Percentiles rank a stretch among this genome's conserved stretches.
These are phyloP conservation scores for Tylopilus intermedius DNA, from an alignment of 768 basidiomycete genomes.

Conservation along the genomic window DNA sequence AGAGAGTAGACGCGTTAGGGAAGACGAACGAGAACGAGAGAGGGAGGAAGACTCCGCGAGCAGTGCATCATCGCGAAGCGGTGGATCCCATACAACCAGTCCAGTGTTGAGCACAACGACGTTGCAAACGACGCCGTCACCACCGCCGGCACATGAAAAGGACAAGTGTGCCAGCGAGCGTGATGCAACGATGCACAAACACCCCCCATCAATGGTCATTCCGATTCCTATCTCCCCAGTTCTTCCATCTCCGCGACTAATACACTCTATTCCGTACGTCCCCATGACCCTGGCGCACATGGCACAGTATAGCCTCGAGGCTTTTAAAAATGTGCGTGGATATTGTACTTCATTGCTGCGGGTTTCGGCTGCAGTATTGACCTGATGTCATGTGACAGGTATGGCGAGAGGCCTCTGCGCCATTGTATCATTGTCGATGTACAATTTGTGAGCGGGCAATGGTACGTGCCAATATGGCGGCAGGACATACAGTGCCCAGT, in stretches of 20 bases:
- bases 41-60: slow-evolving; percentile 48
- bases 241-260: slow-evolving; percentile 52
- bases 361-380: slow-evolving; percentile 2
- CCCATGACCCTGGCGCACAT: slow-evolving; percentile 52
- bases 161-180: slow-evolving; percentile 31
- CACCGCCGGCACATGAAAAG: slow-evolving; percentile 47
- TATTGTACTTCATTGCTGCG: not conserved
- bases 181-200: slow-evolving; percentile 12
- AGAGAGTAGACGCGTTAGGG: slow-evolving; percentile 26
- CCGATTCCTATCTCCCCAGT: slow-evolving; percentile 52
- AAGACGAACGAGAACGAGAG: slow-evolving; percentile 30
- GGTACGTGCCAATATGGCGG: slow-evolving; percentile 43
- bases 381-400: slow-evolving; percentile 35
- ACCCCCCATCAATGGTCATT: slow-evolving; percentile 28
- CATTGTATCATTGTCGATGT: slow-evolving; percentile 68
- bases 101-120: slow-evolving; percentile 72
- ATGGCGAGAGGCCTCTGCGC: slow-evolving; percentile 72
- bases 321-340: slow-evolving; percentile 49
- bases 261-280: slow-evolving; percentile 66
- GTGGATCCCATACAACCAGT: slow-evolving; percentile 58
- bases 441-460: slow-evolving; percentile 69
- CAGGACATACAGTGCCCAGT: slow-evolving; percentile 33
- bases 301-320: slow-evolving; percentile 55
- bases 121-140: slow-evolving; percentile 73
- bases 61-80: slow-evolving; percentile 43